A percentile compares a stretch with the other conserved stretches of the same genome.
These are phyloP conservation scores for Aureobasidium sp. DNA, from an alignment of 2,329 filamentous ascomycete genomes.

Conservation along the genomic window DNA sequence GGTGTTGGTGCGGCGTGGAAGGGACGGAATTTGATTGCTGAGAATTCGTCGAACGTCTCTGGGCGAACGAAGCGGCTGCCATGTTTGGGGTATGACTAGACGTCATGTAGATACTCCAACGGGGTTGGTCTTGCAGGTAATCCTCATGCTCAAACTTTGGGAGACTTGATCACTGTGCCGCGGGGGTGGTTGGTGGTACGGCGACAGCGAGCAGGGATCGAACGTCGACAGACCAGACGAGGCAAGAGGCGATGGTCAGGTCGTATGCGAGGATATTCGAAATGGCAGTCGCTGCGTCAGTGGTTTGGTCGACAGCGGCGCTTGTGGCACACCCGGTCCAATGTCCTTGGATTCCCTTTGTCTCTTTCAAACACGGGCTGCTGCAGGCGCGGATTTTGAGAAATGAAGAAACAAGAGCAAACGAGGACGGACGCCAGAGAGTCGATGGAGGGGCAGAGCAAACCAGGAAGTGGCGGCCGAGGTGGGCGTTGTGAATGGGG, in stretches of 20 bases:
- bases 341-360: conserved; percentile 13
- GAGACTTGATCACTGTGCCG: neutral
- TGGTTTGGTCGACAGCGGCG: conserved; percentile 6
- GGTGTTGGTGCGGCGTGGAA: conserved; percentile 84
- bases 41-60: conserved; percentile 19
- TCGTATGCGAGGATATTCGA: neutral
- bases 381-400: conserved; percentile 7
- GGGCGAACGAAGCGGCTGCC: conserved; percentile 17
- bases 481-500: conserved; percentile 12
- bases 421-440: neutral
- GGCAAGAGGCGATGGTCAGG: neutral
- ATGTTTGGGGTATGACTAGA: conserved; percentile 16
- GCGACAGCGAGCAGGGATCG: conserved; percentile 4
- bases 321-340: conserved; percentile 14
- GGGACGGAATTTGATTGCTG: conserved; percentile 84
- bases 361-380: conserved; percentile 14
- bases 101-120: conserved; percentile 17
- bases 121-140: conserved; percentile 21
- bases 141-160: conserved; percentile 19
- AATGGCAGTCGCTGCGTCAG: neutral
- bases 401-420: conserved; percentile 9
- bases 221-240: neutral
- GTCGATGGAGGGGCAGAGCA: neutral
- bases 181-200: conserved; percentile 12
- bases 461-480: conserved; percentile 14